Evolutionary conservation across 1,139 yeast species (phyloP).

Genomic region (Hansenula lynferdii): DNA sequence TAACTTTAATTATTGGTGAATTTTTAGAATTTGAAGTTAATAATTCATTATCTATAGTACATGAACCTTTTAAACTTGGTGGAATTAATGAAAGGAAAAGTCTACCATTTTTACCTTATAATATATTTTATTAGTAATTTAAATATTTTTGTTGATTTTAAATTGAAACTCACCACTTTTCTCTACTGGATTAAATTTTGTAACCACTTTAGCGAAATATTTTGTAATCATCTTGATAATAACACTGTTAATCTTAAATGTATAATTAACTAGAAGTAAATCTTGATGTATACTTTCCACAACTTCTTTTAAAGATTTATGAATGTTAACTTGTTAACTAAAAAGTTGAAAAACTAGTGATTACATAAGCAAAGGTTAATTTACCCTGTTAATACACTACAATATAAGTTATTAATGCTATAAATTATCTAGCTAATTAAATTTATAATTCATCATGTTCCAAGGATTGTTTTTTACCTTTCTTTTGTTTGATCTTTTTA

Average conservation of each 20-base stretch:
- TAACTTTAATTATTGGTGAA: conserved; percentile 62
- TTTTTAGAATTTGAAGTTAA: conserved; percentile 40
- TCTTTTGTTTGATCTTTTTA: no score
- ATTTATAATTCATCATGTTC: conserved; percentile 4
- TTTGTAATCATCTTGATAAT: conserved; percentile 69
- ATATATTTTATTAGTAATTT: not conserved
- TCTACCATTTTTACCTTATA: conserved; percentile 68
- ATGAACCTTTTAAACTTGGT: conserved; percentile 50
- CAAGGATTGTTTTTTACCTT: not conserved
- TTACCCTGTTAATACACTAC: no score
- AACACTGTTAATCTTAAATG: no score
- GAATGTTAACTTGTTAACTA: no score
- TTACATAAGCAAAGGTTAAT: no score
- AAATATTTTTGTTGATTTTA: no score
- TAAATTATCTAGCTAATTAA: not conserved
- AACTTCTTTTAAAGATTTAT: no score
- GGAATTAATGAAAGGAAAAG: conserved; percentile 79
- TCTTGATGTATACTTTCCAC: no score
- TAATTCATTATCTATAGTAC: conserved; percentile 50
- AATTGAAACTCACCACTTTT: conserved; percentile 47
- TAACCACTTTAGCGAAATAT: conserved; percentile 72
- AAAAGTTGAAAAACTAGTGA: no score
- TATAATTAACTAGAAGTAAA: no score
- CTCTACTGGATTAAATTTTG: conserved; percentile 75
- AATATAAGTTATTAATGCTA: no score